phyloP scores from a whole-genome alignment of 345 rosid genomes.

The Erucastrum elatum region DNA sequence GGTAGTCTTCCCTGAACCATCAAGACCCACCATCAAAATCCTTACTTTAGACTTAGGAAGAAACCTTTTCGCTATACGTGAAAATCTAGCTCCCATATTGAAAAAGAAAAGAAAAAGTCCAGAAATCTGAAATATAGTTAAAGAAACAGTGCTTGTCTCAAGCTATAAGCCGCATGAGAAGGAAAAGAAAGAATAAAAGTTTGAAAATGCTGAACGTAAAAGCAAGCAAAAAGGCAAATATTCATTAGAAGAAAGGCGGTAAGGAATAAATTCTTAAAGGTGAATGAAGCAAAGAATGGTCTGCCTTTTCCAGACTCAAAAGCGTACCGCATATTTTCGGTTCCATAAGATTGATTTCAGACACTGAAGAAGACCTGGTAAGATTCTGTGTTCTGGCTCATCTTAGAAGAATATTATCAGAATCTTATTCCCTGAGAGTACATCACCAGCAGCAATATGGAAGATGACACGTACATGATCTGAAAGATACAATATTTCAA shows the following conservation, averaged over 20 bases:
- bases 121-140: background rate
- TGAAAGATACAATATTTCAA: background rate
- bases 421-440: constrained; percentile 37
- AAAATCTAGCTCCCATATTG: constrained; percentile 48
- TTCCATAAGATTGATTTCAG: constrained; percentile 22
- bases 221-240: constrained; percentile 19
- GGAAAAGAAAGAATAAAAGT: background rate
- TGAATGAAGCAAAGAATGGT: constrained; percentile 11
- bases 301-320: constrained; percentile 25
- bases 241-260: constrained; percentile 21
- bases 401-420: constrained; percentile 25
- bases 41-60: constrained; percentile 39
- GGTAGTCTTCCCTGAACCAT: constrained; percentile 71
- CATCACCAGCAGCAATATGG: constrained; percentile 26
- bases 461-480: constrained; percentile 12
- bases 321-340: constrained; percentile 14
- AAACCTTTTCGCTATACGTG: constrained; percentile 51
- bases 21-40: constrained; percentile 74
- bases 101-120: background rate
- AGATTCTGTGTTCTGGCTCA: constrained; percentile 35
- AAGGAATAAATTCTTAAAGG: constrained; percentile 35
- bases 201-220: constrained; percentile 17
- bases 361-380: constrained; percentile 21
- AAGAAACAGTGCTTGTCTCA: constrained; percentile 18
- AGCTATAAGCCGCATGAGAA: constrained; percentile 15